These are phyloP conservation scores for Wickerhamomyces xylosicus DNA, from an alignment of 805 yeast genomes.

Conservation along the genomic window DNA sequence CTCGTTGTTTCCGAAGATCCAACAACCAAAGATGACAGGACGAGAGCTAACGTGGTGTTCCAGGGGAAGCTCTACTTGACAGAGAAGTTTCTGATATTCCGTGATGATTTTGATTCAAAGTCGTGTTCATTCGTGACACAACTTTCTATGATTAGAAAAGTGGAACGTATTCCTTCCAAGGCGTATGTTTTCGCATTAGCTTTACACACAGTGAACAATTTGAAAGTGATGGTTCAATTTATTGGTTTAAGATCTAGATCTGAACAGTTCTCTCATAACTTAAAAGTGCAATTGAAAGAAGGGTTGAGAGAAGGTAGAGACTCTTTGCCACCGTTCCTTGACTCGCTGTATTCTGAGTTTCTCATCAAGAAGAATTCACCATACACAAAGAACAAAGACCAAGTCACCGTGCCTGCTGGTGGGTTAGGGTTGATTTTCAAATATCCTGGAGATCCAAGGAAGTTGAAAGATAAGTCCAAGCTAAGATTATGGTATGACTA, in stretches of 20 bases:
- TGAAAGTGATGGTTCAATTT: conserved; percentile 57
- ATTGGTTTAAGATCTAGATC: conserved; percentile 72
- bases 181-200: conserved; percentile 70
- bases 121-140: conserved; percentile 65
- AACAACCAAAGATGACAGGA: too few relatives aligned
- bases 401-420: conserved; percentile 47
- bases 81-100: conserved; percentile 64
- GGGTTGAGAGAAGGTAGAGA: conserved; percentile 48
- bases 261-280: conserved; percentile 64
- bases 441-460: conserved; percentile 83
- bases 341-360: conserved; percentile 80
- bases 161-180: conserved; percentile 74
- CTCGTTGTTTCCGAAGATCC: conserved; percentile 22
- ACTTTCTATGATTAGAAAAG: conserved; percentile 68
- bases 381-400: conserved; percentile 24
- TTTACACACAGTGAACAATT: conserved; percentile 57
- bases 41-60: conserved; percentile 26
- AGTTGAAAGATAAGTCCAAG: conserved; percentile 70
- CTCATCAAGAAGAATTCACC: conserved; percentile 41
- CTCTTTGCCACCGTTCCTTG: conserved; percentile 58
- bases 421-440: conserved; percentile 81
- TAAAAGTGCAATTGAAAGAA: conserved; percentile 53
- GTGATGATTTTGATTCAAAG: conserved; percentile 57
- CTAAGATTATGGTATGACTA: conserved; percentile 92
- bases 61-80: conserved; percentile 67